phyloP scores from a whole-genome alignment of 805 yeast species.

The Ogataea methylovora region DNA sequence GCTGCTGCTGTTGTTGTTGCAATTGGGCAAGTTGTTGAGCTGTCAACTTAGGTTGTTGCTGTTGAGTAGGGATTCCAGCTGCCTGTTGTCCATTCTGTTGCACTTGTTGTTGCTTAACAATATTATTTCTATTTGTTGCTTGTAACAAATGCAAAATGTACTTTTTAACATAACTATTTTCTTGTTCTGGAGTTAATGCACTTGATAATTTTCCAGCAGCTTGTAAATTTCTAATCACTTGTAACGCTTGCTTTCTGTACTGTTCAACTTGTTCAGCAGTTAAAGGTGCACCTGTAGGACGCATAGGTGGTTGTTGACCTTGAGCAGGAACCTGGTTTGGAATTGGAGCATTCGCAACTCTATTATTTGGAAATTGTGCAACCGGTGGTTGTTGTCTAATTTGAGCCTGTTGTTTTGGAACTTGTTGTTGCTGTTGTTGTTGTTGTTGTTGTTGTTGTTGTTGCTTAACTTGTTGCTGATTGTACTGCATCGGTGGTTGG shows the following conservation, averaged over 20 bases:
- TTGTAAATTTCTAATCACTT: conserved; percentile 26
- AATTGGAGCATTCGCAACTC: conserved; percentile 1
- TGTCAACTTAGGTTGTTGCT: conserved; percentile 5
- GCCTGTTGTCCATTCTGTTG: conserved; percentile 9
- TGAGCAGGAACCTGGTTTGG: conserved; percentile 5
- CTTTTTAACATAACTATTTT: conserved; percentile 25
- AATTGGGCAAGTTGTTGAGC: conserved; percentile 3
- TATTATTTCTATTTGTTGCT: conserved; percentile 3
- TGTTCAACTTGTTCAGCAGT: conserved; percentile 20
- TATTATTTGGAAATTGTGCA: conserved; percentile 4
- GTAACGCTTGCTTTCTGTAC: conserved; percentile 27
- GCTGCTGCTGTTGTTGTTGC: conserved; percentile 4
- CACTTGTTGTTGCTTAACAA: conserved; percentile 11
- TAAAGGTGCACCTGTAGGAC: conserved; percentile 1
- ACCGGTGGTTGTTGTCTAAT: conserved; percentile 5
- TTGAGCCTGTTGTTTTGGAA: conserved; percentile 6
- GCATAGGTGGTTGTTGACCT: not conserved
- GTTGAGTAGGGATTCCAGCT: conserved; percentile 2
- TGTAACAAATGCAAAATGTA: conserved; percentile 22
- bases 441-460: conserved; percentile 4
- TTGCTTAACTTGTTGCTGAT: conserved; percentile 5
- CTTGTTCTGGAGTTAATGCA: conserved; percentile 25
- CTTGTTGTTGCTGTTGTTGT: conserved; percentile 6
- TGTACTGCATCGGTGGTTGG: too few species aligned
- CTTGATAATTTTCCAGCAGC: conserved; percentile 24